Evolutionary conservation across 2,329 filamentous ascomycete genomes (phyloP), one percentile per base, ranked within the genome.

Genomic region (Colletotrichum tanaceti): DNA sequence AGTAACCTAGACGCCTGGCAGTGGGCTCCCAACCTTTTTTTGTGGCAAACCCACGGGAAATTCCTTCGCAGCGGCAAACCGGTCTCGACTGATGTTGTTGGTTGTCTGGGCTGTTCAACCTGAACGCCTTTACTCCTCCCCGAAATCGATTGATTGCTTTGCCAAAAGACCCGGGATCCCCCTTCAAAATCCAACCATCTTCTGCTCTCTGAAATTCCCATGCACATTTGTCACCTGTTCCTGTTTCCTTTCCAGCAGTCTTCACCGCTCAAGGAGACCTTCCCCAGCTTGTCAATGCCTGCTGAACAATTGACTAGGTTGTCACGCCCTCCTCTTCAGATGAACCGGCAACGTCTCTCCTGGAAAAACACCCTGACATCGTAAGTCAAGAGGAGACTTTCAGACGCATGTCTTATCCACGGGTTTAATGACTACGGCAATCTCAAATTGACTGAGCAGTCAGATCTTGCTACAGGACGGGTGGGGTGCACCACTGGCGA

Each of bases 1-100:
- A 60, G 66, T 55, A 68, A 52, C 55, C 55, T 44, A 61, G 66
- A 66, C 66, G 66, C 66, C 62, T 68, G 55, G 35, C 62, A 66
- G 66, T 65, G 65, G 62, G 52, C 55, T 65, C 55, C 55, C 55
- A 18, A 28, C 62, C 57, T 65, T 43, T 50, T 65, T 43, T 50
- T 44, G 55, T 65, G 62, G 65, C 65, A 68, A 68, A 47, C 50
- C 55, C 35, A 68, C 24, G 47, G 65, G 66, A 68, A 50, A 68
- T 49, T 62, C 65, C 46, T 50, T 65, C n/a, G 24, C 62, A 57
- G 43, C 55, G 49, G 55, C 55, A 57, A 68, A 65, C 38, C 20
- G 28, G 65, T 55, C 65, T 60, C 65, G 43, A 60, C 63, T 63
- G 24, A 24, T 55, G 52, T 35, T 65, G n/a, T n/a, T n/a, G n/a